phyloP scores from a whole-genome alignment of 2,329 filamentous ascomycete species.

The Penicillium expansum region DNA sequence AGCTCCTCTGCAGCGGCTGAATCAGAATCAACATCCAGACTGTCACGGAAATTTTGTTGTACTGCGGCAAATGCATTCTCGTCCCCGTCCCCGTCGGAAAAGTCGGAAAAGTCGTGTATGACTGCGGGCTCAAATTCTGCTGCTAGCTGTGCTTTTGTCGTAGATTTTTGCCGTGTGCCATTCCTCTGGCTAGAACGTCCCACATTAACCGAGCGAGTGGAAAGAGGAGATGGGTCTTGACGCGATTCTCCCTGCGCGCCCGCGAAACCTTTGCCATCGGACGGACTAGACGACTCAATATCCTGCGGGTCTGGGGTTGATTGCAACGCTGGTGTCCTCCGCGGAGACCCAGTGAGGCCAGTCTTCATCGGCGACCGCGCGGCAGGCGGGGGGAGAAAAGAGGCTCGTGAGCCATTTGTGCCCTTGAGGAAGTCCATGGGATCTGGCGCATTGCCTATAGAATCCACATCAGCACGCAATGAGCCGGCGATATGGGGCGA shows the following conservation, averaged over 20 bases:
- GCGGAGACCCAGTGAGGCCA: slow-evolving; percentile 42
- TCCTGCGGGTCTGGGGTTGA: slow-evolving; percentile 42
- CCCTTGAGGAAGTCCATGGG: slow-evolving; percentile 43
- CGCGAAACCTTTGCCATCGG: slow-evolving; percentile 31
- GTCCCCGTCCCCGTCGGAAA: slow-evolving; percentile 40
- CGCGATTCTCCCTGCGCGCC: slow-evolving; percentile 24
- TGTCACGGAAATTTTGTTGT: slow-evolving; percentile 28
- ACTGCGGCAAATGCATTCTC: slow-evolving; percentile 29
- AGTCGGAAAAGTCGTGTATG: slow-evolving; percentile 33
- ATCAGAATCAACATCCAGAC: slow-evolving; percentile 21
- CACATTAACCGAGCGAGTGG: slow-evolving; percentile 36
- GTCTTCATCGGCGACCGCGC: slow-evolving; percentile 48
- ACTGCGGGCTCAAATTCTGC: slow-evolving; percentile 26
- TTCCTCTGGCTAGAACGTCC: slow-evolving; percentile 28
- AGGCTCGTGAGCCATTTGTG: slow-evolving; percentile 33
- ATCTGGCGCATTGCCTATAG: slow-evolving; percentile 40
- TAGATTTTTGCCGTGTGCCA: slow-evolving; percentile 23
- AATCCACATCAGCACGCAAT: slow-evolving; percentile 9
- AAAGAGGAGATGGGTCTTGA: slow-evolving; percentile 36
- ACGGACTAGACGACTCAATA: slow-evolving; percentile 41
- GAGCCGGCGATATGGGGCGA: not conserved
- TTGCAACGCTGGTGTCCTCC: slow-evolving; percentile 42
- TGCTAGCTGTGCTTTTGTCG: slow-evolving; percentile 13
- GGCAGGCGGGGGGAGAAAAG: slow-evolving; percentile 40
- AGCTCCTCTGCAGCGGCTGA: slow-evolving; percentile 16